These are phyloP conservation scores for Dichomitus squalens DNA, from an alignment of 1,284 basidiomycete species.

Conservation along the genomic window DNA sequence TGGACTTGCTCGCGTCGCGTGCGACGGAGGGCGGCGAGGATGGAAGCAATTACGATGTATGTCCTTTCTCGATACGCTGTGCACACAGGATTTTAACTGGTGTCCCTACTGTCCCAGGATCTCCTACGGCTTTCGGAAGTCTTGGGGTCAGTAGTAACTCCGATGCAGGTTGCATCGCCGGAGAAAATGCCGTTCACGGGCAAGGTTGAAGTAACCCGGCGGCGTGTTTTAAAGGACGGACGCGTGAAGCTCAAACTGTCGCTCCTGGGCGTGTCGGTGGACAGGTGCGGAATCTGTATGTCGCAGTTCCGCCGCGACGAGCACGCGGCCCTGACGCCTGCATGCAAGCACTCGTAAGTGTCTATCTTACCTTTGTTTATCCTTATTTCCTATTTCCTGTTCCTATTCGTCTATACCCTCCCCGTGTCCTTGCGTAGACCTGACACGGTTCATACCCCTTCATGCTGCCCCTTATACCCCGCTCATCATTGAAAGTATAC, in stretches of 20 bases:
- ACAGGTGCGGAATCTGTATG: constrained; percentile 81
- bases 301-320: constrained; percentile 72
- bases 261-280: constrained; percentile 72
- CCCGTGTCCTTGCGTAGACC: neutral
- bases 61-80: constrained; percentile 22
- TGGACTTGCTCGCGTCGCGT: constrained; percentile 59
- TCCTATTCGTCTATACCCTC: neutral
- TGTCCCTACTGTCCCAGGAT: constrained; percentile 40
- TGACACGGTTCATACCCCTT: neutral
- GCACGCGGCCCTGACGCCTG: constrained; percentile 56
- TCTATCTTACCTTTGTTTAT: neutral
- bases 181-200: constrained; percentile 51
- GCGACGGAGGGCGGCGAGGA: constrained; percentile 46
- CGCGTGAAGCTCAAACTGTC: constrained; percentile 78
- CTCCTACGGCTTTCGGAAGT: constrained; percentile 63
- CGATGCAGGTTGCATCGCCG: constrained; percentile 7
- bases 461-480: neutral
- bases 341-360: constrained; percentile 72
- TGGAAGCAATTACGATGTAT: constrained; percentile 63
- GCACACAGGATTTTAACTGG: constrained; percentile 2
- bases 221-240: constrained; percentile 69
- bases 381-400: neutral
- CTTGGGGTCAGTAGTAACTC: constrained; percentile 53
- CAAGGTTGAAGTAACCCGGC: constrained; percentile 63
- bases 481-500: neutral